phyloP scores from a whole-genome alignment of 371 early-diverging fungal species.

The Actinomortierella ambigua region DNA sequence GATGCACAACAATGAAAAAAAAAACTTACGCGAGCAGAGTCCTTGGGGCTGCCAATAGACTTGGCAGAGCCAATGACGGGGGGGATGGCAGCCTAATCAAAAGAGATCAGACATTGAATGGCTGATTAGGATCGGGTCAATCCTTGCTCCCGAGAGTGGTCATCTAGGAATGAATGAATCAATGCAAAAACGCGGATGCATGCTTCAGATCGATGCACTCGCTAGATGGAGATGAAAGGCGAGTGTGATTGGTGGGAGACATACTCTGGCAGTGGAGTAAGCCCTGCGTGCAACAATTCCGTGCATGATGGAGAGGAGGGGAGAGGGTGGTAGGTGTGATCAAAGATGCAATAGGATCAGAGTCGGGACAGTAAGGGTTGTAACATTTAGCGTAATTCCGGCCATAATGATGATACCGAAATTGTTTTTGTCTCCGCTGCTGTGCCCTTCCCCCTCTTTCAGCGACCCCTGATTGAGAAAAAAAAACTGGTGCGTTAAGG shows the following conservation, averaged over 20 bases:
- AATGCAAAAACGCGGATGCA: too few relatives aligned
- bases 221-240: not conserved
- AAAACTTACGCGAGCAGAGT: conserved; percentile 43
- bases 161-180: too few relatives aligned
- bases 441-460: too few relatives aligned
- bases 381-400: too few relatives aligned
- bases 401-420: too few relatives aligned
- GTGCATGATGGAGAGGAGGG: conserved; percentile 23
- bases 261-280: conserved; percentile 43
- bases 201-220: not conserved
- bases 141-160: too few relatives aligned
- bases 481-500: conserved; percentile 8
- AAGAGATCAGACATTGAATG: not conserved
- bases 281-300: conserved; percentile 46
- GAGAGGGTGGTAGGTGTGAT: conserved; percentile 12
- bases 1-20: not conserved
- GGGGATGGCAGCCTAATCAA: conserved; percentile 34
- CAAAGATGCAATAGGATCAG: not conserved
- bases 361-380: too few relatives aligned
- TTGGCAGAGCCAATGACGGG: conserved; percentile 46
- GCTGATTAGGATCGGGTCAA: too few relatives aligned
- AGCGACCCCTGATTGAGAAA: too few relatives aligned
- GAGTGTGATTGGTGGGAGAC: conserved; percentile 3
- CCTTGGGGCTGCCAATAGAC: conserved; percentile 45
- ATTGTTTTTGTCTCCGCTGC: too few relatives aligned